phyloP scores from a whole-genome alignment of 2,329 filamentous ascomycete species.

The Rhexocercosporidium sp. region DNA sequence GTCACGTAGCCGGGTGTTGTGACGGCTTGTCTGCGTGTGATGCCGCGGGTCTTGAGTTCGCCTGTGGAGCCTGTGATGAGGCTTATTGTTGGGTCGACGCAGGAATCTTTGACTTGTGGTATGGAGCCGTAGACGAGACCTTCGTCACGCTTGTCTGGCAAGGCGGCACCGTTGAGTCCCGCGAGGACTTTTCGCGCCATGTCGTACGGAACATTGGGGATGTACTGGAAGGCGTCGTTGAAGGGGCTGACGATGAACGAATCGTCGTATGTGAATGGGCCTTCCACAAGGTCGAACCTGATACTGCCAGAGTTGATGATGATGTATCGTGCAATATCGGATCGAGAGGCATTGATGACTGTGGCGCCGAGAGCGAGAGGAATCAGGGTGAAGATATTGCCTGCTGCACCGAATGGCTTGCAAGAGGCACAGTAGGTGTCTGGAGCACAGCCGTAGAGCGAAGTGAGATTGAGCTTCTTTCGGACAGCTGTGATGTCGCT shows the following conservation, averaged over 20 bases:
- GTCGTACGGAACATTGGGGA: constrained; percentile 79
- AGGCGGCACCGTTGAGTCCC: constrained; percentile 57
- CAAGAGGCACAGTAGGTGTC: constrained; percentile 79
- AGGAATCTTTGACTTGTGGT: constrained; percentile 44
- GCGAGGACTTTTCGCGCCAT: constrained; percentile 71
- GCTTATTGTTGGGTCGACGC: constrained; percentile 34
- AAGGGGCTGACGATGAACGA: constrained; percentile 89
- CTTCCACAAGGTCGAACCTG: constrained; percentile 93
- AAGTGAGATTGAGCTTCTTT: constrained; percentile 71
- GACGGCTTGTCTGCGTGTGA: constrained; percentile 38
- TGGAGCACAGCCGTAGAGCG: constrained; percentile 79
- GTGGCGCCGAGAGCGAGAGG: constrained; percentile 74
- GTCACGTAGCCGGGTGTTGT: constrained; percentile 80
- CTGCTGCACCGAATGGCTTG: constrained; percentile 70
- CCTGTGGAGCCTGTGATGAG: constrained; percentile 19
- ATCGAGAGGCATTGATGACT: constrained; percentile 59
- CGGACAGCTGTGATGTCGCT: constrained; percentile 71
- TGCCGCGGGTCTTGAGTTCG: constrained; percentile 33
- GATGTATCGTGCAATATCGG: constrained; percentile 68
- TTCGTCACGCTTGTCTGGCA: constrained; percentile 30
- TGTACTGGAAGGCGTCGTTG: constrained; percentile 74
- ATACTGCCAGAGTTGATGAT: constrained; percentile 89
- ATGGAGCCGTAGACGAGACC: constrained; percentile 20
- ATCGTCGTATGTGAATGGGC: constrained; percentile 84
- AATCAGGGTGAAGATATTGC: constrained; percentile 71